Percentiles rank a stretch among this genome's conserved stretches.
Evolutionary conservation across 495 filamentous ascomycete genomes (phyloP).

Genomic region (Trichoderma reesei): DNA sequence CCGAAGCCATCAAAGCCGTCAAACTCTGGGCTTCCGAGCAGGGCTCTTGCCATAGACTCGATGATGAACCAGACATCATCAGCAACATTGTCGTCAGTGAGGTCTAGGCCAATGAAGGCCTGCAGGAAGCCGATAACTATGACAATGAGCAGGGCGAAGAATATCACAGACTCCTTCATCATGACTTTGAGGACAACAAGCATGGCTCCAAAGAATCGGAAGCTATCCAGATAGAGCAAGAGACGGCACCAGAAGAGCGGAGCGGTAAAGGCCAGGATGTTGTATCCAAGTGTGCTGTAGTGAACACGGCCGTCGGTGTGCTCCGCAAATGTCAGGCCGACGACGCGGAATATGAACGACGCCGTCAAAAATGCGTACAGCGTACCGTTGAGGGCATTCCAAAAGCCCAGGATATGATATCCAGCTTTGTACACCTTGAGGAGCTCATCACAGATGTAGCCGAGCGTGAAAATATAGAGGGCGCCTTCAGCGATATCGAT

Average conservation of each 20-base stretch:
- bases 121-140: conserved; percentile 88
- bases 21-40: conserved; percentile 89
- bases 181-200: conserved; percentile 93
- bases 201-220: conserved; percentile 97
- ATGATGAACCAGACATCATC: conserved; percentile 61
- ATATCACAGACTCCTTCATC: conserved; percentile 98
- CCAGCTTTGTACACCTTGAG: conserved; percentile 90
- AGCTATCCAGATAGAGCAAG: conserved; percentile 84
- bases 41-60: conserved; percentile 78
- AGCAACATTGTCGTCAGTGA: conserved; percentile 56
- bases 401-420: conserved; percentile 78
- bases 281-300: conserved; percentile 78
- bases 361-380: conserved; percentile 69
- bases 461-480: conserved; percentile 83
- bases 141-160: conserved; percentile 86
- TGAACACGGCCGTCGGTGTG: conserved; percentile 42
- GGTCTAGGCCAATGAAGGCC: conserved; percentile 89
- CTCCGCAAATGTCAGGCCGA: conserved; percentile 56
- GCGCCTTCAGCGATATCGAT: conserved; percentile 76
- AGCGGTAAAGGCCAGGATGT: conserved; percentile 81
- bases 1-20: conserved; percentile 68
- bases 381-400: conserved; percentile 85
- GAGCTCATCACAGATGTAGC: conserved; percentile 84
- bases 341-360: conserved; percentile 66
- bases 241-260: conserved; percentile 97